Evolutionary conservation across 2,329 filamentous ascomycete species (phyloP).

Genomic region (Coniochaeta ligniaria): DNA sequence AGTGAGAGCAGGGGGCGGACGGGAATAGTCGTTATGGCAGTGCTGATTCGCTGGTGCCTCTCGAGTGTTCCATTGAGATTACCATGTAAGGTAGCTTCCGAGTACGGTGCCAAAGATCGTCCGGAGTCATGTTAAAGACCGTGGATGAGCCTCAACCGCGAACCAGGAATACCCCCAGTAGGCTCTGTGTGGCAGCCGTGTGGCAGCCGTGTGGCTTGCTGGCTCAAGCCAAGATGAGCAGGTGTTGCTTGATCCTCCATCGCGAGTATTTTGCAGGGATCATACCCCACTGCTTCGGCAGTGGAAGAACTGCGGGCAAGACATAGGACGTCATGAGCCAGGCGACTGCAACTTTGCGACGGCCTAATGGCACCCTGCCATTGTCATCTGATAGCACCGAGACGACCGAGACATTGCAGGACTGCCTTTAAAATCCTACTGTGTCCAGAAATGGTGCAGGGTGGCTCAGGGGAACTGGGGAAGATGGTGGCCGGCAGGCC

Average conservation of each 20-base stretch:
- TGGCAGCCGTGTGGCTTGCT: too few relatives aligned
- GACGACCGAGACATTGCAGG: slow-evolving; percentile 2
- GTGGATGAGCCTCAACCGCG: neutral
- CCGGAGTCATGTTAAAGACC: neutral
- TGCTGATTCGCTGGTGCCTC: neutral
- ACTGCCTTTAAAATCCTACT: neutral
- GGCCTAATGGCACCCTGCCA: slow-evolving; percentile 2
- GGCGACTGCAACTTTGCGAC: neutral
- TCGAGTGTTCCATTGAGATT: neutral
- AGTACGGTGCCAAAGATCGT: neutral
- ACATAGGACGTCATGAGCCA: neutral
- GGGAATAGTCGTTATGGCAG: neutral
- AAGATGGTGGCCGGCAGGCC: neutral
- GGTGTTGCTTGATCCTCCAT: neutral
- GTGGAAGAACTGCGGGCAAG: neutral
- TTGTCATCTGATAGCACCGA: slow-evolving; percentile 2
- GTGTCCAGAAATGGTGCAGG: neutral
- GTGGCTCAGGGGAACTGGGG: neutral
- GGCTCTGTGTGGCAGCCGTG: too few relatives aligned
- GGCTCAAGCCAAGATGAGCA: neutral
- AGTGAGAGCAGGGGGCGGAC: neutral
- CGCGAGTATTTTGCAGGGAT: neutral
- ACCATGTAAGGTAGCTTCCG: neutral
- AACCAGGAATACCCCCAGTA: neutral
- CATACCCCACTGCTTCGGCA: neutral